Percentiles rank a stretch among this genome's conserved stretches.
These are phyloP conservation scores for Zygoascus bituminiphila DNA, from an alignment of 805 yeast species.

Conservation along the genomic window DNA sequence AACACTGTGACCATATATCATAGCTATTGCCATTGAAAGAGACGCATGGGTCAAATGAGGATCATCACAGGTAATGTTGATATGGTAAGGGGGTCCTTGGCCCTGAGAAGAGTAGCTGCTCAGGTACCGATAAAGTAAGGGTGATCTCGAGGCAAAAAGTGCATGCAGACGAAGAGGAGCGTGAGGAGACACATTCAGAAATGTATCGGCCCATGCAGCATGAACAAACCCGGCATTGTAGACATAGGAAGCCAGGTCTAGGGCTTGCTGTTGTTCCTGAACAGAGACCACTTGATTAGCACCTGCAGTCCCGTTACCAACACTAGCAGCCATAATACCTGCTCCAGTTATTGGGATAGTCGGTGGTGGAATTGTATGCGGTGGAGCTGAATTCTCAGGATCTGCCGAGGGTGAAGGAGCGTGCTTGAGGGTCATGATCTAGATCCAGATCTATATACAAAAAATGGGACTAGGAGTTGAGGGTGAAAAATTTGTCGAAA, in stretches of 20 bases:
- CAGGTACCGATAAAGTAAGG: conserved; percentile 23
- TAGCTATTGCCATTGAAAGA: conserved; percentile 26
- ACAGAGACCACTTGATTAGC: not conserved
- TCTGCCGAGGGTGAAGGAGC: not conserved
- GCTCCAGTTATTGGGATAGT: conserved; percentile 1
- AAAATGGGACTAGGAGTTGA: not conserved
- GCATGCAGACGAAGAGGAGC: conserved; percentile 27
- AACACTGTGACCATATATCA: conserved; percentile 26
- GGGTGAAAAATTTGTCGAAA: not conserved
- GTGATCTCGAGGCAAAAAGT: conserved; percentile 27
- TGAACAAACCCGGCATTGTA: conserved; percentile 27
- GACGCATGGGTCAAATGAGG: conserved; percentile 20
- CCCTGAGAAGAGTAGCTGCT: conserved; percentile 12
- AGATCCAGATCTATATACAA: not conserved
- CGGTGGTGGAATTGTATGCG: conserved; percentile 5
- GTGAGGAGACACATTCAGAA: conserved; percentile 20
- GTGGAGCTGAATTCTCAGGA: not conserved
- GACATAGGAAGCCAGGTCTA: conserved; percentile 22
- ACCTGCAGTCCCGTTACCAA: not conserved
- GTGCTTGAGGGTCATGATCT: conserved; percentile 3
- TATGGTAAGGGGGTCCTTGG: conserved; percentile 26
- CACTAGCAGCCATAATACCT: not conserved
- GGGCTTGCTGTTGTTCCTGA: conserved; percentile 2
- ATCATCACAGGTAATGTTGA: conserved; percentile 20
- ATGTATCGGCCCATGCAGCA: conserved; percentile 31